Percentiles rank a stretch among this genome's conserved stretches.
These are phyloP conservation scores for Lecanicillium sp. DNA, from an alignment of 2,329 filamentous ascomycete species.

Conservation along the genomic window DNA sequence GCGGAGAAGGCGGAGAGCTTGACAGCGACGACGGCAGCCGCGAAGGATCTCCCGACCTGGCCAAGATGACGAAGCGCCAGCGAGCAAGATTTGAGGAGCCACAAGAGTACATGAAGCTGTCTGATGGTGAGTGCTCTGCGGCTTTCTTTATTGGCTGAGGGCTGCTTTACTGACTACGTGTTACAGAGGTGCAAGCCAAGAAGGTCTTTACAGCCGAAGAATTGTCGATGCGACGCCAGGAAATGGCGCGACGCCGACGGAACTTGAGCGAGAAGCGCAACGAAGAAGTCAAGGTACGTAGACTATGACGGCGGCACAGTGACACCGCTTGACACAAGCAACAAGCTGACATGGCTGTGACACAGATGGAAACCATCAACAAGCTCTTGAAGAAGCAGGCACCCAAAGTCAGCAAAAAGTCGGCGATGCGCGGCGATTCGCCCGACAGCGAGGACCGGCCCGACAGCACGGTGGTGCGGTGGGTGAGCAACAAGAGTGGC, in stretches of 20 bases:
- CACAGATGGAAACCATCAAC: slow-evolving; percentile 82
- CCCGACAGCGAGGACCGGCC: slow-evolving; percentile 42
- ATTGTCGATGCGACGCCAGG: slow-evolving; percentile 52
- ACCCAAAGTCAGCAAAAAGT: slow-evolving; percentile 60
- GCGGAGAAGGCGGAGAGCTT: slow-evolving; percentile 24
- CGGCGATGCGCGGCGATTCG: slow-evolving; percentile 34
- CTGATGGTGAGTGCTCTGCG: slow-evolving; percentile 42
- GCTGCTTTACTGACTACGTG: slow-evolving; percentile 9
- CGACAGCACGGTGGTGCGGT: slow-evolving; percentile 58
- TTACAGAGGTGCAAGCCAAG: slow-evolving; percentile 54
- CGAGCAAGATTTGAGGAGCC: slow-evolving; percentile 51
- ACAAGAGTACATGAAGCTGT: slow-evolving; percentile 51
- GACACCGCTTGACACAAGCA: neutral
- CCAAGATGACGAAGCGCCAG: slow-evolving; percentile 55
- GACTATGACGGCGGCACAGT: too few relatives aligned
- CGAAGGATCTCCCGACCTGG: slow-evolving; percentile 44
- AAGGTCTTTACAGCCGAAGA: slow-evolving; percentile 56
- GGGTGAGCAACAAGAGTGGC: slow-evolving; percentile 61
- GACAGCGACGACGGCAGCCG: slow-evolving; percentile 39
- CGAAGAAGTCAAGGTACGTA: slow-evolving; percentile 53
- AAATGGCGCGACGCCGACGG: slow-evolving; percentile 53
- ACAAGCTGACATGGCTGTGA: neutral
- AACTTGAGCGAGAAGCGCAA: slow-evolving; percentile 59
- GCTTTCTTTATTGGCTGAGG: too few relatives aligned
- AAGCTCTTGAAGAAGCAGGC: slow-evolving; percentile 82